These are phyloP conservation scores for Trichoderma koningiopsis DNA, from an alignment of 2,329 filamentous ascomycete species.

Conservation along the genomic window DNA sequence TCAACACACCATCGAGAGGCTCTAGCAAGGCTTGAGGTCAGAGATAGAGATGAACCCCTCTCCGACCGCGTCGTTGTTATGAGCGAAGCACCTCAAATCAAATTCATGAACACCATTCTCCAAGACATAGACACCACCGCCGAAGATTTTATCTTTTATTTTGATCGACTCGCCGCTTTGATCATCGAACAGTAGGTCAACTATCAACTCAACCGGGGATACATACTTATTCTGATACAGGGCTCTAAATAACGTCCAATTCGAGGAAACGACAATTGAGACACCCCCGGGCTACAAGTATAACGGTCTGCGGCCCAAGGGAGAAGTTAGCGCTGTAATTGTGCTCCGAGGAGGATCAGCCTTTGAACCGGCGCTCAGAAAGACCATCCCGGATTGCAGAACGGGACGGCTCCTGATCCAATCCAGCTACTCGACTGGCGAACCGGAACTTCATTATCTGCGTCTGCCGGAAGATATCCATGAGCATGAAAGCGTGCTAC, in stretches of 20 bases:
- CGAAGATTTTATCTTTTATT: slow-evolving; percentile 97
- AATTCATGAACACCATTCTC: slow-evolving; percentile 87
- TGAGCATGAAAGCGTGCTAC: slow-evolving; percentile 75
- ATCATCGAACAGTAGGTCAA: slow-evolving; percentile 71
- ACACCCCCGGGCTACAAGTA: slow-evolving; percentile 75
- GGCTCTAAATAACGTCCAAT: slow-evolving; percentile 76
- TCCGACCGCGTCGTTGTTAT: slow-evolving; percentile 75
- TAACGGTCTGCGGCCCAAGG: slow-evolving; percentile 68
- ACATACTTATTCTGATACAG: slow-evolving; percentile 44
- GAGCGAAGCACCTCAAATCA: slow-evolving; percentile 75
- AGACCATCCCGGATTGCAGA: slow-evolving; percentile 89
- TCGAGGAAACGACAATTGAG: slow-evolving; percentile 62
- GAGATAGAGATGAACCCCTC: slow-evolving; percentile 70
- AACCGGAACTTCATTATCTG: slow-evolving; percentile 90
- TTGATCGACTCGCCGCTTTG: slow-evolving; percentile 83
- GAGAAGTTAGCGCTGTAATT: slow-evolving; percentile 81
- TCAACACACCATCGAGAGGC: slow-evolving; percentile 80
- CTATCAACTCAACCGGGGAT: neutral
- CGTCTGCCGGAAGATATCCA: slow-evolving; percentile 75
- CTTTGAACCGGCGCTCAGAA: slow-evolving; percentile 82
- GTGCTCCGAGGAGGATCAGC: slow-evolving; percentile 86
- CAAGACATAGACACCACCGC: slow-evolving; percentile 75
- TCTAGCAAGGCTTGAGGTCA: slow-evolving; percentile 72
- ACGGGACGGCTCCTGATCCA: slow-evolving; percentile 90
- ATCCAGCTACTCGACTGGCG: slow-evolving; percentile 79